These are phyloP conservation scores for Pyrenophora teres DNA, from an alignment of 2,329 filamentous ascomycete species.

Conservation along the genomic window DNA sequence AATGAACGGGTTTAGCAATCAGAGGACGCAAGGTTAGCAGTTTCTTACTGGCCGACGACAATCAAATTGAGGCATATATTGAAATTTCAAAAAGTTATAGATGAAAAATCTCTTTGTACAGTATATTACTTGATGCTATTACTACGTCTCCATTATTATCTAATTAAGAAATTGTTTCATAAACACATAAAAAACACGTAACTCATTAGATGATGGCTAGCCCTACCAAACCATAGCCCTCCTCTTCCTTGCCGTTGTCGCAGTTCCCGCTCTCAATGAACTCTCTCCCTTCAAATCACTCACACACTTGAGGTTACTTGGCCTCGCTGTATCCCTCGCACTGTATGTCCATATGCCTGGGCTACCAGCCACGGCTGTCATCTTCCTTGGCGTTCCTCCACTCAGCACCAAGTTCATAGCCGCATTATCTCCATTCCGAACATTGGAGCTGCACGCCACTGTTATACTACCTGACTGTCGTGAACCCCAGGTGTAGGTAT, in stretches of 20 bases:
- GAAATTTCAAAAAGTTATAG: no score
- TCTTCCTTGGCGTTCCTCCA: conserved; percentile 23
- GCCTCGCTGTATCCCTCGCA: conserved; percentile 31
- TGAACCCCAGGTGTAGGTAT: conserved; percentile 41
- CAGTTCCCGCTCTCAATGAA: conserved; percentile 22
- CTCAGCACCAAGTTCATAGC: conserved; percentile 38
- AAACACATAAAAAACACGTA: no score
- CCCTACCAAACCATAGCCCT: not conserved
- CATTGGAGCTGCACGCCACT: conserved; percentile 43
- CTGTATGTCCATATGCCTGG: conserved; percentile 38
- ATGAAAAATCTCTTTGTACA: no score
- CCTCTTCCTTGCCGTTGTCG: conserved; percentile 25
- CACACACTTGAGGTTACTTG: conserved; percentile 36
- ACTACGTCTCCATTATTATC: no score
- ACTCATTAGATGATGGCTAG: no score
- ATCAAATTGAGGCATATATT: no score
- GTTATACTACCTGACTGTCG: conserved; percentile 38
- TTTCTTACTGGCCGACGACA: no score
- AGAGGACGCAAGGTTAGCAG: no score
- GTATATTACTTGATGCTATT: no score
- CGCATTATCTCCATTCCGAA: conserved; percentile 39
- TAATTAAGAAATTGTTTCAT: no score
- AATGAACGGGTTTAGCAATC: no score
- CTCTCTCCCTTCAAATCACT: conserved; percentile 32
- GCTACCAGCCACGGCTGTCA: conserved; percentile 24